These are phyloP conservation scores for Ustilago loliicola DNA, from an alignment of 1,284 basidiomycete species.

Conservation along the genomic window DNA sequence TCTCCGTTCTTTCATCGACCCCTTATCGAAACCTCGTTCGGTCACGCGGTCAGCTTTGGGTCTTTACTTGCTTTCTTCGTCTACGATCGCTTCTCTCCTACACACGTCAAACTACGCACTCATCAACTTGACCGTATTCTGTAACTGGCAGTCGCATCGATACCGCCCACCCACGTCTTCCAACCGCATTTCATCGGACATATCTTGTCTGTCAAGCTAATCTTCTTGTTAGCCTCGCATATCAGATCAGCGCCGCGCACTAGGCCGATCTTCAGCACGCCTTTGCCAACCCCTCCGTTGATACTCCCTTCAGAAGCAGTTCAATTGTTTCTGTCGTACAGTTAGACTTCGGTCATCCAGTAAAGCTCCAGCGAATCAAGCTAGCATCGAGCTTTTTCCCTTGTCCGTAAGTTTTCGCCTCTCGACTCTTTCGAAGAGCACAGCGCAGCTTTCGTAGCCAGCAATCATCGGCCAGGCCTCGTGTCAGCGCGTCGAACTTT, in stretches of 20 bases:
- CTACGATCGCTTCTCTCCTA: slow-evolving; percentile 8
- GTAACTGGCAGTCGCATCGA: not conserved
- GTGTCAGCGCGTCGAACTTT: not conserved
- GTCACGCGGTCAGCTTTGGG: slow-evolving; percentile 21
- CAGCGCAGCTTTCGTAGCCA: not conserved
- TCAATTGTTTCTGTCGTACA: slow-evolving; percentile 9
- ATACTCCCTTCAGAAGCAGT: slow-evolving; percentile 6
- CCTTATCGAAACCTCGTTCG: slow-evolving; percentile 13
- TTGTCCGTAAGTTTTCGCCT: slow-evolving; percentile 34
- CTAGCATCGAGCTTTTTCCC: slow-evolving; percentile 5
- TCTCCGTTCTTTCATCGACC: slow-evolving; percentile 6
- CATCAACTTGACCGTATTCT: not conserved
- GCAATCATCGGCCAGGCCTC: not conserved
- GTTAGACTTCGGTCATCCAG: too few species aligned
- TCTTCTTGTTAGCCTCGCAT: slow-evolving; percentile 6
- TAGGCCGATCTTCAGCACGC: not conserved
- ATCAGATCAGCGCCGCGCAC: slow-evolving; percentile 5
- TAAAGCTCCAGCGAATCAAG: not conserved
- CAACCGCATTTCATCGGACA: slow-evolving; percentile 7
- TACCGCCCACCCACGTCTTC: not conserved
- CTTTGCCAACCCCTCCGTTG: not conserved
- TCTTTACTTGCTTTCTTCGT: slow-evolving; percentile 13
- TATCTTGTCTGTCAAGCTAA: not conserved
- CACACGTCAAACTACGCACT: not conserved
- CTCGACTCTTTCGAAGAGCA: not conserved